Base-by-base conservation (phyloP, 2,329 filamentous ascomycete species). In the Fusarium pseudocircinatum region DNA sequence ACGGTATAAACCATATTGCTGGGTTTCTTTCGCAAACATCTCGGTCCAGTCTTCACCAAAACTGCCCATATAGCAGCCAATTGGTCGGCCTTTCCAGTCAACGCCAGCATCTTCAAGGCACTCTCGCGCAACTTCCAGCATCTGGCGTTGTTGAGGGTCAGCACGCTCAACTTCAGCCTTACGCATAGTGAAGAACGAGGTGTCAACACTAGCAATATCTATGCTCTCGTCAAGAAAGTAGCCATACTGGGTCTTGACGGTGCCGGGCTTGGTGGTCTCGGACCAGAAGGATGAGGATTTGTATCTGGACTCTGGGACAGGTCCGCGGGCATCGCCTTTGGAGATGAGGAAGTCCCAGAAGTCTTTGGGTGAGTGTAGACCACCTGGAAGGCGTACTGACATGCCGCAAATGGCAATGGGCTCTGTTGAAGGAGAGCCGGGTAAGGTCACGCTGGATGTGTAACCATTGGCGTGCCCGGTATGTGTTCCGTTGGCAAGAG, bases 31-130 rank as follows among this genome's bases (percentile, higher is more conserved):
- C 11, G 37, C 56, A 26, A 61, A 44, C 56, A 61, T 43, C 37
- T 64, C 46, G 2, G 42, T 34, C 61, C 61, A 64, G 15, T 64
- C 61, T 22, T 64, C 61, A 2, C 61, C 61, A 28, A 61, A 64
- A 7, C 44, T 50, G 12, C 61, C 56, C 46, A 64, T 52, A 2
- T 52, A 64, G 22, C 44, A 50, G 22, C 61, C 61, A n/a, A 64
- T 64, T 1, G 56, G 22, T 7, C 53, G 37, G 8, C 53, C 61
- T n/a, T 61, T 64, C 56, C 56, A 64, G n/a, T 52, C 44, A 4
- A 60, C 54, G 2, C 60, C 60, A 5, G 60, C 60, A 14, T 49
- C 44, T 7, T 63, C 60, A 22, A 63, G 43, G 11, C 53, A 60
- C 16, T 63, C 60, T 10, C 60, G 14, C 12, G 54, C 44, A 36